Evolutionary conservation across 306 rosid genomes (phyloP), one percentile per base, ranked within the genome.

Genomic region (Acmispon strigosus): DNA sequence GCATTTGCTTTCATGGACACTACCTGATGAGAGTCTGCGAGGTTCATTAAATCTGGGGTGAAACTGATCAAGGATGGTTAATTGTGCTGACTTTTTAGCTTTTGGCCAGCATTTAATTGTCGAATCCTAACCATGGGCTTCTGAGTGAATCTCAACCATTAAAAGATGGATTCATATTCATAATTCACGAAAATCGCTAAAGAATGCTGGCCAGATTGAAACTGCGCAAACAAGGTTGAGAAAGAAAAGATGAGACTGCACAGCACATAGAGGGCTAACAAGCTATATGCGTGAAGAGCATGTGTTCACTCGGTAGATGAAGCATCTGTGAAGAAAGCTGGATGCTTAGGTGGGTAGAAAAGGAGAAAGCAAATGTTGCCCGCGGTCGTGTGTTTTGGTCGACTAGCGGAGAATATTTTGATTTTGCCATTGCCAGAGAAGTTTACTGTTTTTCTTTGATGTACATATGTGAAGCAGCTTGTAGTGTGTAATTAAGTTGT

Each of bases 1-100:
- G 63, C 91, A 91, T 80, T 77, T 95, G 70, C 76, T 89, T 48
- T 95, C 99, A 65, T 95, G 97, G 99, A 84, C 96, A 18, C 57
- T 88, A 65, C 90, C 89, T 32, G 97, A 88, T 52, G 99, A 95
- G 80, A 91, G 80, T 86, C 70, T 89, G 78, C 87, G 78, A 82
- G 82, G 85, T 76, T 79, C 90, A 75, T 73, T 83, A 50, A 89
- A 73, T 77, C 86, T 43, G 85, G 96, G 92, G 92, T 89, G 93
- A 91, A 55, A 76, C 73, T 16, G 16, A 36, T 56, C 61, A 50
- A 61, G 74, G 72, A 52, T 48, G 51, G 39, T 72, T 69, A 62
- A 22, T 64, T 77, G 76, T 72, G 81, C 70, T 73, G 74, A 84
- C 81, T 79, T 79, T 14, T 79, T 14, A 78, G 82, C 85, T 80